Evolutionary conservation across 169 alveolate species (phyloP).

Genomic region (Plasmodium cynomolgi): DNA sequence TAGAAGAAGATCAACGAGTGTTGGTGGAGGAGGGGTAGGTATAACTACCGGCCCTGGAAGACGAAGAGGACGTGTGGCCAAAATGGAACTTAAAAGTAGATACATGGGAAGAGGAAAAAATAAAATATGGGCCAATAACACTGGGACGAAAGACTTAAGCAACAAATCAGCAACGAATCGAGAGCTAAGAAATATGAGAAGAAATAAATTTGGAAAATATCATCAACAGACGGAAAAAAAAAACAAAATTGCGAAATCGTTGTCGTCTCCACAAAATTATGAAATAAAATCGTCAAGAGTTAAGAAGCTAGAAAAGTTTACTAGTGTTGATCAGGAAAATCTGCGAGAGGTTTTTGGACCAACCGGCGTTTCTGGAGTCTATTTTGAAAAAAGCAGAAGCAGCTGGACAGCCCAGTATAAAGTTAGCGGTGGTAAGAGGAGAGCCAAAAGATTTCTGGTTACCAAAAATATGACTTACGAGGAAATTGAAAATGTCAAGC

Average conservation of each 20-base stretch:
- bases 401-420: slow-evolving; percentile 76
- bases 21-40: not conserved
- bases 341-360: slow-evolving; percentile 71
- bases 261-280: not conserved
- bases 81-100: slow-evolving; percentile 1
- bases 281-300: slow-evolving; percentile 63
- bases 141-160: not conserved
- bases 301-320: slow-evolving; percentile 58
- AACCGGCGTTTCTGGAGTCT: slow-evolving; percentile 71
- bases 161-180: slow-evolving; percentile 16
- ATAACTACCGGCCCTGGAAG: not conserved
- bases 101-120: slow-evolving; percentile 17
- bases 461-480: slow-evolving; percentile 69
- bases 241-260: not conserved
- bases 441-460: slow-evolving; percentile 72
- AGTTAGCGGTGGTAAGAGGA: slow-evolving; percentile 73
- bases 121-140: slow-evolving; percentile 6
- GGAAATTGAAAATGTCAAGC: slow-evolving; percentile 72
- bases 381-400: slow-evolving; percentile 75
- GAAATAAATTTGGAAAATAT: slow-evolving; percentile 26
- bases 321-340: slow-evolving; percentile 64
- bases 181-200: slow-evolving; percentile 35
- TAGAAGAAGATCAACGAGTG: not conserved
- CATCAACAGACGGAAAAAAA: slow-evolving; percentile 1
- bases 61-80: not conserved